Base-by-base conservation (phyloP, 352 stramenopile genomes). In the Heterotrichella gracilis region DNA sequence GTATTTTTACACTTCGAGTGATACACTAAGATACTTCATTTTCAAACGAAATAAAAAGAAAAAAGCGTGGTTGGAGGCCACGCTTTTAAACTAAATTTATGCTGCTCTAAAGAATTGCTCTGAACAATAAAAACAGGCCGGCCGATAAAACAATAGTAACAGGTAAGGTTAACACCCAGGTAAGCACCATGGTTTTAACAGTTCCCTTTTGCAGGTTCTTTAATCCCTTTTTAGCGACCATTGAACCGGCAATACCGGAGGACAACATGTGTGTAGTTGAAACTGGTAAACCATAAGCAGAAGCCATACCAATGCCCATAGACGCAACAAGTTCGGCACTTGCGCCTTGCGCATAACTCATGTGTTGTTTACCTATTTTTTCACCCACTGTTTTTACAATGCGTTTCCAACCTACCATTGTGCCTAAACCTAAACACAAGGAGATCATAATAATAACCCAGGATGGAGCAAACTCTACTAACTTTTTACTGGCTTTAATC, bases 291-390 rank as follows among this genome's bases (percentile, higher is more conserved):
- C 32, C 32, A 17, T 53, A 17, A 9, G 9, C 9, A n/a, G 9
- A 17, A n/a, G 32, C 32, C 32, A 53, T 9, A 53, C 32, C 32
- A 17, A 53, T 53, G 32, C 32, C 32, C 9, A 53, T 53, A 53
- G 32, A 53, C 9, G 32, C 32, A 9, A 53, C 32, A n/a, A 53
- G 9, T n/a, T 53, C 32, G 9, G 32, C 32, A n/a, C 32, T 53
- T 9, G 32, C 32, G n/a, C 32, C 32, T n/a, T 53, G 32, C 32
- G 32, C 32, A 53, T 53, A 53, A 53, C 32, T 53, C 32, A 53
- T 53, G 32, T 53, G 32, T 53, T 53, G 32, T 53, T 53, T 53
- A 53, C 32, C 32, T 17, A 53, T 53, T n/a, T 53, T 53, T 53
- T 53, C 32, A 17, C 32, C 32, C 9, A 53, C 32, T 9, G 32